Evolutionary conservation across 2,329 filamentous ascomycete species (phyloP).

Genomic region (Blumeriella jaapii): DNA sequence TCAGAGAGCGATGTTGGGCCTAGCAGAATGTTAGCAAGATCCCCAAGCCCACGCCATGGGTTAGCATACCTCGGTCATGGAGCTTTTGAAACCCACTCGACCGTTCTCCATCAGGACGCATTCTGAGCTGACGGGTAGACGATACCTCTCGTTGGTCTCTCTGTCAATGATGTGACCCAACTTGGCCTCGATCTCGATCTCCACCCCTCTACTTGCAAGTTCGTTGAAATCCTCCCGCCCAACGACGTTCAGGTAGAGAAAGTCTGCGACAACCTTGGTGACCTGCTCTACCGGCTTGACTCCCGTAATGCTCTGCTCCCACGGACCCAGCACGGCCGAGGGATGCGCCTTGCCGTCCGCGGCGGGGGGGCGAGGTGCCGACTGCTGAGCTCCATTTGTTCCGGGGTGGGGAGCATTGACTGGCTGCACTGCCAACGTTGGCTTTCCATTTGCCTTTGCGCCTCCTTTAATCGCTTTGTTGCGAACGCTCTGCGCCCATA

Average conservation of each 20-base stretch:
- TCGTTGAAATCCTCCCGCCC: conserved; percentile 53
- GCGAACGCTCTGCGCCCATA: conserved; percentile 31
- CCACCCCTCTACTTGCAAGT: conserved; percentile 50
- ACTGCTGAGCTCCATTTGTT: conserved; percentile 20
- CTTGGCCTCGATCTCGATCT: conserved; percentile 92
- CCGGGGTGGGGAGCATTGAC: conserved; percentile 14
- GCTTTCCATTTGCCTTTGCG: conserved; percentile 20
- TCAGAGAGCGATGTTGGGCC: conserved; percentile 72
- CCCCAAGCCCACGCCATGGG: background rate
- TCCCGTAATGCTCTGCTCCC: conserved; percentile 59
- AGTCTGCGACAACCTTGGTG: conserved; percentile 68
- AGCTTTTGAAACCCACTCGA: conserved; percentile 65
- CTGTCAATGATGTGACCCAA: conserved; percentile 71
- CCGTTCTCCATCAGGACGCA: conserved; percentile 52
- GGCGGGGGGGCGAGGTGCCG: conserved; percentile 5
- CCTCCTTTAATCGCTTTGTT: conserved; percentile 1
- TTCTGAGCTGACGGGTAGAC: conserved; percentile 57
- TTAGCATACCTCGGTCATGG: conserved; percentile 73
- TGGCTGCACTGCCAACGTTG: conserved; percentile 9
- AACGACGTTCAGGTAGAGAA: conserved; percentile 63
- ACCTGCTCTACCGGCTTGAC: conserved; percentile 63
- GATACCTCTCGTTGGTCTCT: conserved; percentile 56
- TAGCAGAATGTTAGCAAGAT: conserved; percentile 28
- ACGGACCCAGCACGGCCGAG: conserved; percentile 35
- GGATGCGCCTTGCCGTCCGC: conserved; percentile 10